Evolutionary conservation across 345 rosid species (phyloP), one percentile per base, ranked within the genome.

Genomic region (Boechera stricta): DNA sequence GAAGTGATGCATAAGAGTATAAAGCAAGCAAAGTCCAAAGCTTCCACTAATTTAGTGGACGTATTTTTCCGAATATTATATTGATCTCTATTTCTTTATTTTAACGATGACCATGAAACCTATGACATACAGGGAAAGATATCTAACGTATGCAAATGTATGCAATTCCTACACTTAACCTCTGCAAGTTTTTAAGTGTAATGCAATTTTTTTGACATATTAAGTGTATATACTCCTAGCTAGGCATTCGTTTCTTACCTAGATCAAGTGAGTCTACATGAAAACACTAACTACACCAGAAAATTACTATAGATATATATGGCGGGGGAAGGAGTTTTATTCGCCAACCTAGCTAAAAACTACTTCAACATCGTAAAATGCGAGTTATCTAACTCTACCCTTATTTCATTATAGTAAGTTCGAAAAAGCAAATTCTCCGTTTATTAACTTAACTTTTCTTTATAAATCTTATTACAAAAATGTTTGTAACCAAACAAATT

Each of bases 1-100:
- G 77, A 77, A 78, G 49, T 72, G 77, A 78, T 67, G 61, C 73
- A 66, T 72, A 72, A 42, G 77, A 78, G 81, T 72, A 67, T 78
- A 78, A 78, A 78, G 77, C 77, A 72, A 78, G 81, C 81, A 78
- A 78, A 72, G 77, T 72, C 59, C 58, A 73, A 78, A 78, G 78
- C 61, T 51, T 66, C 81, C 77, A 78, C 77, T 67, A 59, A 60
- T 72, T 66, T 45, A 78, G 77, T 72, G 81, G 81, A 58, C 67
- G 31, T 29, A 29, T 47, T 64, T 71, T 55, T 71, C 21, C 29
- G 3, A 60, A 32, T 60, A 51, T 69, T 61, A 32, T 64, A 32
- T 67, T 68, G 16, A 21, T 21, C 56, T 18, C 21, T 52, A 15
- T 63, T 53, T 62, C 15, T 26, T 77, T 59, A 36, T 58, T 47